These are phyloP conservation scores for Orobanche coerulescens DNA, from an alignment of 257 asterid genomes.

Conservation along the genomic window DNA sequence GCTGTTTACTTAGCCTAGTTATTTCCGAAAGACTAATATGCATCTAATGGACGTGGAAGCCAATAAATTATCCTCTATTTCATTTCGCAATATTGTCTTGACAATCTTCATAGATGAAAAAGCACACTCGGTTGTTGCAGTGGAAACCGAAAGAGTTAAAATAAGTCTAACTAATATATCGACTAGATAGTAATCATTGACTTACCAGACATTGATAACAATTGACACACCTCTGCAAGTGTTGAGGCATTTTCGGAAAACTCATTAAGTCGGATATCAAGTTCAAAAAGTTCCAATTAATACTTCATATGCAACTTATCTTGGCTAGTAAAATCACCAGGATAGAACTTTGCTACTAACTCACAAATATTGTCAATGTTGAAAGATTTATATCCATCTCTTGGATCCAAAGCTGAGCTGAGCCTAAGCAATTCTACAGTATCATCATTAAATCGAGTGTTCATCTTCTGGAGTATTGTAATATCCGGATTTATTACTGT, in stretches of 20 bases:
- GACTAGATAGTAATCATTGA: neutral
- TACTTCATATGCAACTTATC: neutral
- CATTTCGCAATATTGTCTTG: neutral
- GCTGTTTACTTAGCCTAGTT: too few relatives aligned
- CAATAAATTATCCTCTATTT: neutral
- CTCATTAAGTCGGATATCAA: too few relatives aligned
- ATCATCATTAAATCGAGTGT: too few relatives aligned
- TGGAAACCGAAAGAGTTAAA: neutral
- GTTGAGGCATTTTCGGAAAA: too few relatives aligned
- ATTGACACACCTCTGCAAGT: neutral
- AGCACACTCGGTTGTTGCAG: constrained; percentile 1
- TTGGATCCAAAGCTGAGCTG: neutral
- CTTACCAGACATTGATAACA: neutral
- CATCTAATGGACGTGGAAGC: neutral
- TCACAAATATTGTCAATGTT: neutral
- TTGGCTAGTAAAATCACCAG: neutral
- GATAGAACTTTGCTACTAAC: neutral
- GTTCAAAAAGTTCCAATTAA: neutral
- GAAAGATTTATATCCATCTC: neutral
- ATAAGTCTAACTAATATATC: neutral
- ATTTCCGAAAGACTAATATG: too few relatives aligned
- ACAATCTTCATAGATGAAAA: too few relatives aligned
- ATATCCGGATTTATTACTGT: too few relatives aligned
- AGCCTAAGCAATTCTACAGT: too few relatives aligned
- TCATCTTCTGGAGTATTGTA: too few relatives aligned